A percentile compares a stretch with the other conserved stretches of the same genome.
Conservation (phyloP, 1,284 basidiomycete genomes). For the Ganoderma lingzhi region DNA sequence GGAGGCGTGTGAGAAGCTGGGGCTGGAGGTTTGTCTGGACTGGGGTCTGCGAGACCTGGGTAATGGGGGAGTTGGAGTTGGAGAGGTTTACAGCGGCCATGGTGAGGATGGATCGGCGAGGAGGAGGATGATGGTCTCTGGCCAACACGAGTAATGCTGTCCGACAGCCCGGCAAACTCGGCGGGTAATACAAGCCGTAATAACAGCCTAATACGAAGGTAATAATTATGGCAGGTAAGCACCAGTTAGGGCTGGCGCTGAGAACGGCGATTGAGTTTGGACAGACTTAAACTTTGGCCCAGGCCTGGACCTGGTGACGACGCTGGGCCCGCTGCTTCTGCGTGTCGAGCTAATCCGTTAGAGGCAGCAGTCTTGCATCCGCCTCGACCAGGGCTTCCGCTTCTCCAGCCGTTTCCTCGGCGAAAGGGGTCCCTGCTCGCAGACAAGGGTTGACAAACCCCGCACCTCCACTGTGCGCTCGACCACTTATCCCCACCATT, state of each 20-base stretch:
- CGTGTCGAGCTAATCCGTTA: neutral
- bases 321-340: neutral
- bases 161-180: neutral
- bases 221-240: too few species aligned
- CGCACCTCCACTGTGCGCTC: neutral
- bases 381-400: neutral
- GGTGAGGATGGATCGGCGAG: constrained; percentile 27
- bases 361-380: neutral
- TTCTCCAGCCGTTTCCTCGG: constrained; percentile 12
- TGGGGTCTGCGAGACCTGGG: constrained; percentile 82
- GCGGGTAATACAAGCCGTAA: neutral
- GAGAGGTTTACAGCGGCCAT: constrained; percentile 63
- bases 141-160: constrained; percentile 15
- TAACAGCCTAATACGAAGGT: neutral
- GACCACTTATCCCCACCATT: neutral
- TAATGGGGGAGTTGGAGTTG: constrained; percentile 81
- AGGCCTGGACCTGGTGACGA: neutral
- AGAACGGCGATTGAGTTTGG: constrained; percentile 11
- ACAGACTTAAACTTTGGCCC: constrained; percentile 16
- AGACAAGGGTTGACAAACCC: neutral
- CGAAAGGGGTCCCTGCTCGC: constrained; percentile 5
- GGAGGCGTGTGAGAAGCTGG: constrained; percentile 85
- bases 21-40: constrained; percentile 80
- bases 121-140: constrained; percentile 23
- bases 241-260: neutral